Percentiles rank a stretch among this genome's conserved stretches.
These are phyloP conservation scores for Crithidia mellificae DNA, from an alignment of 208 protist species.

Conservation along the genomic window DNA sequence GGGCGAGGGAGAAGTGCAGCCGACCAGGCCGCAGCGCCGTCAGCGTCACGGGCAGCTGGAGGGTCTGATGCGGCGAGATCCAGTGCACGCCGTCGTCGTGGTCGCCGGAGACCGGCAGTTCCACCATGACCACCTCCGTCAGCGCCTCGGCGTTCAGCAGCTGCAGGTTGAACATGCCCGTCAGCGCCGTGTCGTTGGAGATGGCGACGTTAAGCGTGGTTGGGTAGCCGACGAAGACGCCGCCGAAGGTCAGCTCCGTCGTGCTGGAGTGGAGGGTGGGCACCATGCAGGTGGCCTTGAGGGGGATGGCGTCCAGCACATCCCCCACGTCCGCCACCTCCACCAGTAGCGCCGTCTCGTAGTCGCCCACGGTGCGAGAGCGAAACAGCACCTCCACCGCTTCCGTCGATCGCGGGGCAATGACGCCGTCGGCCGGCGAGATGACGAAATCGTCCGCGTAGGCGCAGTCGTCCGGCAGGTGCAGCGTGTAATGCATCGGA, in stretches of 20 bases:
- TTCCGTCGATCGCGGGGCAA: constrained; percentile 62
- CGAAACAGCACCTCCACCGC: constrained; percentile 80
- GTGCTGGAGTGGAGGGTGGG: constrained; percentile 72
- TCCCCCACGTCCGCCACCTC: constrained; percentile 94
- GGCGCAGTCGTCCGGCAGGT: constrained; percentile 61
- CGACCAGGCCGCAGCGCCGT: constrained; percentile 72
- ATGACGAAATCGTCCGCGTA: constrained; percentile 74
- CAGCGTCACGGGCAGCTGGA: constrained; percentile 79
- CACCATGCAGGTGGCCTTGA: constrained; percentile 86
- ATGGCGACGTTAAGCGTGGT: constrained; percentile 89
- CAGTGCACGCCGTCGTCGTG: constrained; percentile 29
- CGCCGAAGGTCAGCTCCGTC: constrained; percentile 83
- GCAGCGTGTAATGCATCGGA: constrained; percentile 90
- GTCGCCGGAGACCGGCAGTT: constrained; percentile 32
- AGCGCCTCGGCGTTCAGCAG: constrained; percentile 59
- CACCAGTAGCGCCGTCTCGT: constrained; percentile 85
- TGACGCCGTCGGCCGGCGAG: constrained; percentile 61
- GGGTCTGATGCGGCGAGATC: constrained; percentile 42
- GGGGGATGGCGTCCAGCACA: constrained; percentile 80
- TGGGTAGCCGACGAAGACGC: constrained; percentile 90
- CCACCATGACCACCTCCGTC: constrained; percentile 28
- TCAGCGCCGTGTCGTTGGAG: constrained; percentile 89
- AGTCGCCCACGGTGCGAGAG: constrained; percentile 77
- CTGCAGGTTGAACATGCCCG: constrained; percentile 92
- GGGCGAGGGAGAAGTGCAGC: constrained; percentile 76